Evolutionary conservation across 139 green algal species (phyloP), one percentile per base, ranked within the genome.

Genomic region (Microglena sp.): DNA sequence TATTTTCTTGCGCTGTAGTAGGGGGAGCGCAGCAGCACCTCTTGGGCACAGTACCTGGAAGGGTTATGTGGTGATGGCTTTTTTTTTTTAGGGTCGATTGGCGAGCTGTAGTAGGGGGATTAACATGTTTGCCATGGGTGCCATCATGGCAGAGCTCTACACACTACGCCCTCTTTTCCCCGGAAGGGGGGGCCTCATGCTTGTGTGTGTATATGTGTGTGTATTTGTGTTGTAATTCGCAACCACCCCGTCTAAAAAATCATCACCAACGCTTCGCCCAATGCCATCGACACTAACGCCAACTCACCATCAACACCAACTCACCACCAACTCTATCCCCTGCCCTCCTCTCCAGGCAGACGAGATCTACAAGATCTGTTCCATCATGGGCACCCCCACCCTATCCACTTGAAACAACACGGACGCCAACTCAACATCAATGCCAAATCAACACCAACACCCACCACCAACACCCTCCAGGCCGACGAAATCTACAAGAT

Each of bases 401-500:
- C n/a, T n/a, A n/a, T n/a, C n/a, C n/a, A n/a, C n/a, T n/a, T n/a
- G n/a, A n/a, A n/a, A n/a, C n/a, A n/a, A n/a, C n/a, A n/a, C n/a
- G n/a, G n/a, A 50, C 40, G 18, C 15, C 40, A 50, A 50, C 40
- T 50, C 15, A 18, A 11, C 40, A 11, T 50, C 40, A 50, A 11
- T 24, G 15, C 11, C 40, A 50, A 11, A 50, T 18, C 11, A 11
- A 50, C 40, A 50, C 40, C 11, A 11, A 50, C 40, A 50, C 40
- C 11, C 40, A 50, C 40, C 15, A 24, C 40, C 40, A 18, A 50
- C 18, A 18, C n/a, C n/a, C n/a, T n/a, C 40, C 64, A 97, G 83
- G 80, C 84, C 1, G 92, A 97, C 53, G 83, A 97, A 81, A 86
- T 97, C 33, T 88, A 90, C 74, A 94, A 94, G 80, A 95, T 97